Evolutionary conservation across 306 rosid species (phyloP).

Genomic region (Prinsepia uniflora): DNA sequence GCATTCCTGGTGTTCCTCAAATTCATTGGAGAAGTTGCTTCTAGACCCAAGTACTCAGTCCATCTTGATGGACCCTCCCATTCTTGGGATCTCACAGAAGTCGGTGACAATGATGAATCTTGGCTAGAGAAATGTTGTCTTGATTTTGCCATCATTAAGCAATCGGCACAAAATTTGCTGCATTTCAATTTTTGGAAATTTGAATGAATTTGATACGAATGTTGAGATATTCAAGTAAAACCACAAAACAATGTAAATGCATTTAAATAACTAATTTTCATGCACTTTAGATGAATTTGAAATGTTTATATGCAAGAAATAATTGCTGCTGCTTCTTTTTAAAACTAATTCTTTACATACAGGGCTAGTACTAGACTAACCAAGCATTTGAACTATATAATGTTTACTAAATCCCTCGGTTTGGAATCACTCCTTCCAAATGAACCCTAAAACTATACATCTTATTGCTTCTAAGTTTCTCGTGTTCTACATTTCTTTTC

Average conservation of each 20-base stretch:
- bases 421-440: not conserved
- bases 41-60: conserved; percentile 85
- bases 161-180: not conserved
- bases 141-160: conserved; percentile 54
- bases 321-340: not conserved
- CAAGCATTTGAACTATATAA: not conserved
- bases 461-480: not conserved
- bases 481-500: not conserved
- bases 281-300: not conserved
- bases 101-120: conserved; percentile 77
- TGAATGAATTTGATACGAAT: not conserved
- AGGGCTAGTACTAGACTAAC: not conserved
- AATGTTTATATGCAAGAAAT: not conserved
- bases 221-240: not conserved
- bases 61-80: conserved; percentile 89
- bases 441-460: not conserved
- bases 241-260: not conserved
- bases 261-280: not conserved
- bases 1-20: conserved; percentile 59
- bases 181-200: not conserved
- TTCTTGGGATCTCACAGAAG: conserved; percentile 67
- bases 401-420: not conserved
- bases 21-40: conserved; percentile 56
- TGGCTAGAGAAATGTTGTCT: conserved; percentile 55
- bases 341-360: not conserved